A percentile compares a stretch with the other conserved stretches of the same genome.
phyloP scores from a whole-genome alignment of 305 asterid species.

The Plantago lanceolata region DNA sequence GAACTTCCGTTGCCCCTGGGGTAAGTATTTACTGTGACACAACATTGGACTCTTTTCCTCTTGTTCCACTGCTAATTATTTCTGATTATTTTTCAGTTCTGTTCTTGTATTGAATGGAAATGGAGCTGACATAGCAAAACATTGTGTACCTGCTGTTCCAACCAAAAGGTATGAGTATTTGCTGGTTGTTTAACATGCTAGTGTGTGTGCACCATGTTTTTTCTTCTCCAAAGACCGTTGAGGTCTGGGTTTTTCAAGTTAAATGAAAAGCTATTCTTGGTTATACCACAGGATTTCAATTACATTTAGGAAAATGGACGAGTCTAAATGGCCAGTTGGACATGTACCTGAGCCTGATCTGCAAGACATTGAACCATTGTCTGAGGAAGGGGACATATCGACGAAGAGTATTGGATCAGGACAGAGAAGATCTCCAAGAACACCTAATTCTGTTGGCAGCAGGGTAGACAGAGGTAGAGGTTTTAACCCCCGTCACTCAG shows the following conservation, averaged over 20 bases:
- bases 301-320: slow-evolving; percentile 92
- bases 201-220: background rate
- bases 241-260: background rate
- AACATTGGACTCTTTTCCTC: background rate
- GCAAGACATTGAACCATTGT: slow-evolving; percentile 70
- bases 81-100: slow-evolving; percentile 53
- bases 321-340: slow-evolving; percentile 55
- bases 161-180: slow-evolving; percentile 48
- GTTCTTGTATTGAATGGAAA: slow-evolving; percentile 86
- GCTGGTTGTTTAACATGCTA: background rate
- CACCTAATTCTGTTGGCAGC: slow-evolving; percentile 31
- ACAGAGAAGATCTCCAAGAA: slow-evolving; percentile 28
- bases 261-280: background rate
- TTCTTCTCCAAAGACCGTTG: background rate
- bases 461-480: slow-evolving; percentile 35
- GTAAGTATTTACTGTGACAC: slow-evolving; percentile 37
- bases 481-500: background rate
- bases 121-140: slow-evolving; percentile 96
- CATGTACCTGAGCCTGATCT: slow-evolving; percentile 68
- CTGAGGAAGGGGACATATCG: slow-evolving; percentile 28
- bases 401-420: slow-evolving; percentile 34
- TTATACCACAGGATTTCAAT: slow-evolving; percentile 64
- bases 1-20: slow-evolving; percentile 80
- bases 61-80: background rate
- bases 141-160: slow-evolving; percentile 89